Evolutionary conservation across 108 stramenopile species (phyloP).

Genomic region (Conticribra weissflogii): DNA sequence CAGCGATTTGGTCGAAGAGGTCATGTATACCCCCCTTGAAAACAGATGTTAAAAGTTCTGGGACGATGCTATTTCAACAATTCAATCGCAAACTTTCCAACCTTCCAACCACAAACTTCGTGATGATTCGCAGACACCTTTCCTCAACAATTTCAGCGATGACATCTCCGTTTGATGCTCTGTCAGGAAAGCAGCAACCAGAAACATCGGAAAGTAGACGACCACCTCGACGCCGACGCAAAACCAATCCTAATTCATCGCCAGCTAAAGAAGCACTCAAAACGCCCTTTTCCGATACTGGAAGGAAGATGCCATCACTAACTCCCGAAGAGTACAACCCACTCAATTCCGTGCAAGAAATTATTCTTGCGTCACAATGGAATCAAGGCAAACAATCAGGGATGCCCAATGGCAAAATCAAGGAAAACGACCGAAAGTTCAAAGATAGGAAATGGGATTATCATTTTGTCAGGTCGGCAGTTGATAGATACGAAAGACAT

Average conservation of each 20-base stretch:
- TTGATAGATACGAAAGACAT: conserved; percentile 49
- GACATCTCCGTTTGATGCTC: too few relatives aligned
- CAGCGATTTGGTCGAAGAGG: too few relatives aligned
- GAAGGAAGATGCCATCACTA: conserved; percentile 27
- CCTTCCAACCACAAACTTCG: too few relatives aligned
- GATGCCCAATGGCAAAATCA: conserved; percentile 9
- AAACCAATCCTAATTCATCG: conserved; percentile 11
- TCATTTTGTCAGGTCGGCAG: conserved; percentile 36
- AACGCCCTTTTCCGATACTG: too few relatives aligned
- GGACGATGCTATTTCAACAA: too few relatives aligned
- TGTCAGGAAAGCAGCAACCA: too few relatives aligned
- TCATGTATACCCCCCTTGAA: too few relatives aligned
- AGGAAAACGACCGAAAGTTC: conserved; percentile 20
- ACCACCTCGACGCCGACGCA: neutral
- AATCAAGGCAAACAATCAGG: conserved; percentile 35
- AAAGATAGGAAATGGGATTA: conserved; percentile 43
- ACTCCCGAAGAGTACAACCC: conserved; percentile 42
- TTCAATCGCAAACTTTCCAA: too few relatives aligned
- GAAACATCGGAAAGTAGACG: neutral
- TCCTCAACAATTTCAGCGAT: too few relatives aligned
- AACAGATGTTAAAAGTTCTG: too few relatives aligned
- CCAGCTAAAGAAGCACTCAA: neutral
- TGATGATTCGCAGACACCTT: too few relatives aligned
- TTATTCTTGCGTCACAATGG: conserved; percentile 25
- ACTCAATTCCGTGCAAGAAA: conserved; percentile 19